Evolutionary conservation across 2,329 filamentous ascomycete genomes (phyloP).

Genomic region (Nectriaceae sp.): DNA sequence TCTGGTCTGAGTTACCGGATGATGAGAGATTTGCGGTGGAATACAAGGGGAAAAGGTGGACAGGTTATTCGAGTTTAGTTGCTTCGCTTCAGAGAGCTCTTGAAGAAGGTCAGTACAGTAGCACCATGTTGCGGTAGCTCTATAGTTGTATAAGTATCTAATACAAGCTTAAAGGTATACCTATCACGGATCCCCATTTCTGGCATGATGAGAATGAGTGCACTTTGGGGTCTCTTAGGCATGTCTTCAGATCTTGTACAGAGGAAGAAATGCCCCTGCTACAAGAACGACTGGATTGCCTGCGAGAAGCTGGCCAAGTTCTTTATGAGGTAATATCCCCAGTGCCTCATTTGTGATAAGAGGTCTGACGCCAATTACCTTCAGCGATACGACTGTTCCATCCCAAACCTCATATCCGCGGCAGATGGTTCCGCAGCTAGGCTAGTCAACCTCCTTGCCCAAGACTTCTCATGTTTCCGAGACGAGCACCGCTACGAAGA

Average conservation of each 20-base stretch:
- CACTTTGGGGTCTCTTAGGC: constrained; percentile 69
- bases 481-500: constrained; percentile 79
- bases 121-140: neutral
- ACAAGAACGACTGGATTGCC: constrained; percentile 72
- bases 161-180: constrained; percentile 59
- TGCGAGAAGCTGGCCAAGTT: constrained; percentile 81
- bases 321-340: constrained; percentile 67
- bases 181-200: constrained; percentile 85
- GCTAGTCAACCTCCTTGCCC: constrained; percentile 82
- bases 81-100: constrained; percentile 83
- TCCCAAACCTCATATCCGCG: constrained; percentile 71
- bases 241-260: constrained; percentile 85
- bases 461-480: constrained; percentile 81
- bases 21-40: constrained; percentile 79
- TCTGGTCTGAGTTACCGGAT: constrained; percentile 78
- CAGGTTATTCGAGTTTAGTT: constrained; percentile 93
- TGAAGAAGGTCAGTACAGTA: constrained; percentile 67
- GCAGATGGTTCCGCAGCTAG: constrained; percentile 79
- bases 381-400: constrained; percentile 74
- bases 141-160: constrained; percentile 6
- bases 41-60: constrained; percentile 82
- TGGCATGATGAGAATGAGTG: constrained; percentile 80
- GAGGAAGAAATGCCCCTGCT: constrained; percentile 87
- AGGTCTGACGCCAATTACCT: too few relatives aligned
- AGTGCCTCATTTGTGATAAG: too few relatives aligned